Conservation (phyloP, 1,139 yeast species). For the Magnusiomyces sp. region DNA sequence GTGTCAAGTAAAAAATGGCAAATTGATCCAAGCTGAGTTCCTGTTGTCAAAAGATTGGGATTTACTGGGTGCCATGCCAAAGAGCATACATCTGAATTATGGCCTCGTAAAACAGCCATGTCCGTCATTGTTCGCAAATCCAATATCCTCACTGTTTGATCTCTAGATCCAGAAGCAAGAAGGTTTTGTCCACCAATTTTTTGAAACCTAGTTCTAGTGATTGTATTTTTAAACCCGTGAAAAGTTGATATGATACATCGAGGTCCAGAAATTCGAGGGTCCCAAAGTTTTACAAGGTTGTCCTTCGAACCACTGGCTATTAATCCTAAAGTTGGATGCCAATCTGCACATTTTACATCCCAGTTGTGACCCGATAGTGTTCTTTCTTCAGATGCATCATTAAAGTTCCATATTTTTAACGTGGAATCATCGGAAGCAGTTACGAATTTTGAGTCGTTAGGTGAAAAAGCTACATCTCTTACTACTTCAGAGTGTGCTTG, state of each 20-base stretch:
- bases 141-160: slow-evolving; percentile 77
- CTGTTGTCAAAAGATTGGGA: slow-evolving; percentile 70
- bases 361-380: slow-evolving; percentile 88
- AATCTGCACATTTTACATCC: slow-evolving; percentile 96
- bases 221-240: slow-evolving; percentile 90
- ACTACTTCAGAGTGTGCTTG: slow-evolving; percentile 76
- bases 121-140: slow-evolving; percentile 83
- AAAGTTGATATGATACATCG: slow-evolving; percentile 59
- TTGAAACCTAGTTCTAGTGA: slow-evolving; percentile 76
- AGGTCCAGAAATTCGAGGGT: slow-evolving; percentile 75
- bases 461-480: slow-evolving; percentile 81
- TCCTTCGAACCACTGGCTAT: slow-evolving; percentile 69
- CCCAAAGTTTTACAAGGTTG: slow-evolving; percentile 90
- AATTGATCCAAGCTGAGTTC: slow-evolving; percentile 83
- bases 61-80: slow-evolving; percentile 92
- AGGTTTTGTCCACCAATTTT: slow-evolving; percentile 54
- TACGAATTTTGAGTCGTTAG: slow-evolving; percentile 81
- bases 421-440: slow-evolving; percentile 90
- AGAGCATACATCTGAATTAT: slow-evolving; percentile 78
- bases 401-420: slow-evolving; percentile 88
- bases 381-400: slow-evolving; percentile 78
- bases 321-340: slow-evolving; percentile 88
- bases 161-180: slow-evolving; percentile 81
- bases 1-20: slow-evolving; percentile 66
- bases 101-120: slow-evolving; percentile 60